These are phyloP conservation scores for Saprolegnia diclina DNA, from an alignment of 352 stramenopile genomes.

Conservation along the genomic window DNA sequence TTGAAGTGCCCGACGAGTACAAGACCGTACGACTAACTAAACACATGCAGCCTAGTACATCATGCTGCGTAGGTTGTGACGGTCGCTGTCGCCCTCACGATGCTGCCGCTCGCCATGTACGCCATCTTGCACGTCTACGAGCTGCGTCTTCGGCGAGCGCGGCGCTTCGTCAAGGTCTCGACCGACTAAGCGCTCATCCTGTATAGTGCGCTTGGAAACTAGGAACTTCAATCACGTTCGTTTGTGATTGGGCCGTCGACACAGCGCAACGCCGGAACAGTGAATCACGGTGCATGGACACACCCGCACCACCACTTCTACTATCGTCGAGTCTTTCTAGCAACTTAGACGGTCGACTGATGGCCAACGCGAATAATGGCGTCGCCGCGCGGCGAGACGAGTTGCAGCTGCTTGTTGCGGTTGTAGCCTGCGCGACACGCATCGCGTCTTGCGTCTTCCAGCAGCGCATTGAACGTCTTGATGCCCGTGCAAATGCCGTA, in stretches of 20 bases:
- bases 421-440: conserved; percentile 64
- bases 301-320: too few species aligned
- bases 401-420: conserved; percentile 50
- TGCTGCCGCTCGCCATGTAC: conserved; percentile 11
- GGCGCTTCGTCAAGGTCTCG: conserved; percentile 2
- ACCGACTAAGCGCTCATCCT: not conserved
- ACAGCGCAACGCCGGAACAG: too few species aligned
- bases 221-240: too few species aligned
- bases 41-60: not conserved
- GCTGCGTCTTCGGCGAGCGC: not conserved
- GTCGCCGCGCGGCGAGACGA: conserved; percentile 27
- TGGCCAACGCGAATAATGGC: conserved; percentile 1
- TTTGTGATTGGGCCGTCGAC: too few species aligned
- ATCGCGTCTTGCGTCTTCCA: conserved; percentile 44
- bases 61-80: conserved; percentile 13
- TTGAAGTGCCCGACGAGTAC: conserved; percentile 23
- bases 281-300: too few species aligned
- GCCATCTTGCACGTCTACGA: conserved; percentile 12
- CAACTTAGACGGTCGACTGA: not conserved
- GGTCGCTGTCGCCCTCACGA: conserved; percentile 1
- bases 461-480: conserved; percentile 62
- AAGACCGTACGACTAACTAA: not conserved
- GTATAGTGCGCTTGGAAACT: not conserved
- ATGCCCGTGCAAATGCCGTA: conserved; percentile 77
- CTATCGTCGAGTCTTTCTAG: too few species aligned